A percentile compares a stretch with the other conserved stretches of the same genome.
Evolutionary conservation across 345 rosid species (phyloP).

Genomic region (Passiflora organensis): DNA sequence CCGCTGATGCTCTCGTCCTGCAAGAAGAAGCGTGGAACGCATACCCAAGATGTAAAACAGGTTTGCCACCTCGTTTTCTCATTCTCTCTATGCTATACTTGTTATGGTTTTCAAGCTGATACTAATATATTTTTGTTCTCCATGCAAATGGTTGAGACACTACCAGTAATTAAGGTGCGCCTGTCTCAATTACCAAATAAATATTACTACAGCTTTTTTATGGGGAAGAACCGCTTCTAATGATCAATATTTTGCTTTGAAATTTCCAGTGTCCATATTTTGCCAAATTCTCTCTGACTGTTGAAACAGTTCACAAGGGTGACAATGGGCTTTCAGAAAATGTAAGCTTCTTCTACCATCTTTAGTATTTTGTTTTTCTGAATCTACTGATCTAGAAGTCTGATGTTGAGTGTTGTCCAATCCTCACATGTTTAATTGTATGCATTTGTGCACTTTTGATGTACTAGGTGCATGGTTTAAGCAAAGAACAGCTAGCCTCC

Average conservation of each 20-base stretch:
- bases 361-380: background rate
- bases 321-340: slow-evolving; percentile 57
- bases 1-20: slow-evolving; percentile 60
- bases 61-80: slow-evolving; percentile 21
- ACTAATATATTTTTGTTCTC: slow-evolving; percentile 14
- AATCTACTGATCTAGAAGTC: background rate
- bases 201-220: background rate
- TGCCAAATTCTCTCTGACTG: slow-evolving; percentile 50
- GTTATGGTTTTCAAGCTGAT: background rate
- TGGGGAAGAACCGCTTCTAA: background rate
- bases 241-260: slow-evolving; percentile 12
- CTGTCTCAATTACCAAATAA: background rate
- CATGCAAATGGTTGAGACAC: slow-evolving; percentile 17
- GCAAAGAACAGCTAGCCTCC: slow-evolving; percentile 42
- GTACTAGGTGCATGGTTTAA: slow-evolving; percentile 50
- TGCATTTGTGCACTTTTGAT: slow-evolving; percentile 13
- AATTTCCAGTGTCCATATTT: slow-evolving; percentile 64
- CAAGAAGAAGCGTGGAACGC: slow-evolving; percentile 77
- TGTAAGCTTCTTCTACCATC: slow-evolving; percentile 34
- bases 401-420: too few species aligned
- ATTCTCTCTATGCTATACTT: background rate
- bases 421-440: too few species aligned
- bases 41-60: slow-evolving; percentile 73
- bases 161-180: slow-evolving; percentile 59
- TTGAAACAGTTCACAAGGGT: slow-evolving; percentile 55